These are phyloP conservation scores for Penicillium polonicum DNA, from an alignment of 2,329 filamentous ascomycete genomes.

Conservation along the genomic window DNA sequence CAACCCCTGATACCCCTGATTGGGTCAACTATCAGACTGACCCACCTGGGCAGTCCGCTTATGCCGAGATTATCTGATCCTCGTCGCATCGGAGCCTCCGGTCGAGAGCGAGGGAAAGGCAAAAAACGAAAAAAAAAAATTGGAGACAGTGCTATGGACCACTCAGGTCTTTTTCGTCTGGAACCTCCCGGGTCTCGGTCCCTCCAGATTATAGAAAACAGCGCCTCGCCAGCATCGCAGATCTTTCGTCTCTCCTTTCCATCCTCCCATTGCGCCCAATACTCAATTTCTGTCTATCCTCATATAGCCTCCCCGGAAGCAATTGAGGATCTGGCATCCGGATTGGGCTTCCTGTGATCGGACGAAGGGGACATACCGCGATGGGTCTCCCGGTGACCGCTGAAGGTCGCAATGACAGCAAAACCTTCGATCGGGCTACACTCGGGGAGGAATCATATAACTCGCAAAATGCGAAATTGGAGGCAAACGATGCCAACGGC, in stretches of 20 bases:
- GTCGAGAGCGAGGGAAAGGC: background rate
- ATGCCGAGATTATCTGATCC: constrained; percentile 7
- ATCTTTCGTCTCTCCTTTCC: background rate
- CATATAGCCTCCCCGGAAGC: background rate
- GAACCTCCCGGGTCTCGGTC: background rate
- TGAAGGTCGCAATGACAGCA: background rate
- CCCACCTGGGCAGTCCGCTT: background rate
- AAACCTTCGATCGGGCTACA: background rate
- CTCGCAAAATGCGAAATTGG: background rate
- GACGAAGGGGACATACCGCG: background rate
- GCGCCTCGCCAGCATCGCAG: background rate
- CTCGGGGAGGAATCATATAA: background rate
- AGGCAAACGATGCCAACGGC: background rate
- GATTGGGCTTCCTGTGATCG: background rate
- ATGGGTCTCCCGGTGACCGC: constrained; percentile 9
- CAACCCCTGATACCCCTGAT: constrained; percentile 1
- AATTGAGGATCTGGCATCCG: background rate
- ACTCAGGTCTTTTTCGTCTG: background rate
- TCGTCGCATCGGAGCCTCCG: constrained; percentile 1
- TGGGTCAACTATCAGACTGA: background rate
- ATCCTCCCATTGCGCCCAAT: background rate
- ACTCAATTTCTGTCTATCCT: background rate
- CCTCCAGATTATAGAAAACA: background rate
- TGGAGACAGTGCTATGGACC: background rate
- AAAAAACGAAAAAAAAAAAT: background rate